A percentile compares a stretch with the other conserved stretches of the same genome.
These are phyloP conservation scores for Xylaria sp. DNA, from an alignment of 2,329 filamentous ascomycete genomes.

Conservation along the genomic window DNA sequence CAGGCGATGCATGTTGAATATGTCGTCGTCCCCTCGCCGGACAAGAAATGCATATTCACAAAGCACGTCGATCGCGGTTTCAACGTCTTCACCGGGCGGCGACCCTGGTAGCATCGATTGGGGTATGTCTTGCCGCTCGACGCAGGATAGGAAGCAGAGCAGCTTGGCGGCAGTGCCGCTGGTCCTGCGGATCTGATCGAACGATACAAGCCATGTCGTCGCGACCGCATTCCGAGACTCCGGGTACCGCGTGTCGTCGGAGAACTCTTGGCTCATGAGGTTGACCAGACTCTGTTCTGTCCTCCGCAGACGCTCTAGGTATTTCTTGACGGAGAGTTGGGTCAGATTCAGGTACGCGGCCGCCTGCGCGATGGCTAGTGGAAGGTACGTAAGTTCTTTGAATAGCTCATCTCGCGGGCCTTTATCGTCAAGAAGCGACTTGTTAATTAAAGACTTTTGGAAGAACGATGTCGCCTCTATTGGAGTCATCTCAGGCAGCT, in stretches of 20 bases:
- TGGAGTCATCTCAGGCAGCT: slow-evolving; percentile 40
- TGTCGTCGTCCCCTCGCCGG: slow-evolving; percentile 30
- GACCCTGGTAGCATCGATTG: slow-evolving; percentile 39
- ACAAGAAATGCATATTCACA: slow-evolving; percentile 43
- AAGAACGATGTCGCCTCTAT: slow-evolving; percentile 39
- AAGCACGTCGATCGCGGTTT: slow-evolving; percentile 40
- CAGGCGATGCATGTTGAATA: slow-evolving; percentile 46
- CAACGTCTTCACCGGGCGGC: slow-evolving; percentile 24
- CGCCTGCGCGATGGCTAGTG: slow-evolving; percentile 50
- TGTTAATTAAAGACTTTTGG: slow-evolving; percentile 40
- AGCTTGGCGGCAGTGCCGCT: slow-evolving; percentile 43
- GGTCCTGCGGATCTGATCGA: slow-evolving; percentile 43
- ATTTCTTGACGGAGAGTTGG: slow-evolving; percentile 36
- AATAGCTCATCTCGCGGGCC: slow-evolving; percentile 34
- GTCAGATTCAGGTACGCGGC: slow-evolving; percentile 49
- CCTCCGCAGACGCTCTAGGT: slow-evolving; percentile 42
- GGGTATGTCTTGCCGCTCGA: slow-evolving; percentile 49
- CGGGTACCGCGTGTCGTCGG: slow-evolving; percentile 42
- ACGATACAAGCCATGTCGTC: slow-evolving; percentile 48
- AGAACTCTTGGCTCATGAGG: slow-evolving; percentile 44
- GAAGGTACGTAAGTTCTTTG: slow-evolving; percentile 45
- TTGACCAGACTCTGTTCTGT: slow-evolving; percentile 41
- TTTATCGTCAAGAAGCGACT: slow-evolving; percentile 36
- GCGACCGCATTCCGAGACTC: slow-evolving; percentile 44
- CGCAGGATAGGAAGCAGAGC: slow-evolving; percentile 47